Conservation (phyloP, 768 basidiomycete genomes). For the Pleurotus cornucopiae region DNA sequence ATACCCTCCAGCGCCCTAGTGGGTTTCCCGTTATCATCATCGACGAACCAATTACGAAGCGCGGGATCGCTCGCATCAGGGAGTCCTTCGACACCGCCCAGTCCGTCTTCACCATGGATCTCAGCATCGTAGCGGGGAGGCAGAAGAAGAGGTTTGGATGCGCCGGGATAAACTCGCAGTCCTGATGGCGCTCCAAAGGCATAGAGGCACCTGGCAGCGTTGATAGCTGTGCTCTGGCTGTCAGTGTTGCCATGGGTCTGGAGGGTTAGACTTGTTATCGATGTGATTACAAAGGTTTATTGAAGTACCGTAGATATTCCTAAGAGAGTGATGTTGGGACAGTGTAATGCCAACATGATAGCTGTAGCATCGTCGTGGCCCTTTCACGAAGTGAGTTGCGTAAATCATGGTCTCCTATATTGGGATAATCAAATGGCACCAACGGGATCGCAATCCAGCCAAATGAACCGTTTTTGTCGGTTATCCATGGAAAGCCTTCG, state of each 20-base stretch:
- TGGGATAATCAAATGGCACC: constrained; percentile 13
- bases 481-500: not conserved
- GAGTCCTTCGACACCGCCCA: constrained; percentile 82
- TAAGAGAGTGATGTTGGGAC: constrained; percentile 59
- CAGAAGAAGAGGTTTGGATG: constrained; percentile 63
- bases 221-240: constrained; percentile 55
- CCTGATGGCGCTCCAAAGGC: constrained; percentile 63
- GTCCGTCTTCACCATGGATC: constrained; percentile 81
- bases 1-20: constrained; percentile 69
- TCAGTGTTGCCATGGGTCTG: constrained; percentile 82
- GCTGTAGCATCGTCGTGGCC: constrained; percentile 91
- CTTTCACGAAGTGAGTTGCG: constrained; percentile 28
- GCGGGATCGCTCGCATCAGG: constrained; percentile 42
- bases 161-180: constrained; percentile 67
- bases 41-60: constrained; percentile 48
- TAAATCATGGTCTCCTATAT: not conserved
- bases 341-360: constrained; percentile 71
- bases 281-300: too few species aligned
- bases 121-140: constrained; percentile 60
- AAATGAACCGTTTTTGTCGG: constrained; percentile 25
- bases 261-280: not conserved
- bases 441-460: constrained; percentile 70
- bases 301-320: constrained; percentile 76
- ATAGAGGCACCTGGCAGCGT: constrained; percentile 73
- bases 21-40: constrained; percentile 32